Evolutionary conservation across 2,329 filamentous ascomycete species (phyloP), one percentile per base, ranked within the genome.

Genomic region (Venturia aucupariae): DNA sequence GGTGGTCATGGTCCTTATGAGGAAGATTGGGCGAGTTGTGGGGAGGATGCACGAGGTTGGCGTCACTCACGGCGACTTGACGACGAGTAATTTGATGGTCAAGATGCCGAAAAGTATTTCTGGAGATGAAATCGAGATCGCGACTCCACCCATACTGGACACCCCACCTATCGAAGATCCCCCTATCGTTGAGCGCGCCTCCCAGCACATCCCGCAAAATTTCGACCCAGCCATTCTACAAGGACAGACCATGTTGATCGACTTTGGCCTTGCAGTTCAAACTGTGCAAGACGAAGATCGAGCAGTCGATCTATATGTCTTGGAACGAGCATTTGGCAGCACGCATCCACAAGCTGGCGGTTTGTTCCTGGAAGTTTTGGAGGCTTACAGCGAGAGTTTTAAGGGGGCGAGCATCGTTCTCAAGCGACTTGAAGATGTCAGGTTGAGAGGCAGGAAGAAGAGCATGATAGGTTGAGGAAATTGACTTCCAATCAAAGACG

Each of bases 51-150:
- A 99, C 79, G 83, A 82, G 64, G 82, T 86, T n/a, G 93, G 93
- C 19, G 84, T 97, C 64, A 86, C 96, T 66, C 94, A 99, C 78
- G 94, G 94, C 48, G 94, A 99, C 78, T 77, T 99, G 77, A 99
- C 94, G 66, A 99, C 92, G 68, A 97, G 92, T 77, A 99, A 99
- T 77, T 82, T 99, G 78, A 97, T 99, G 88, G 74, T 97, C 69
- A 75, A 84, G 66, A 67, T 44, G 17, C 41, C 39, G 2, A 6
- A 7, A 7, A 39, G 4, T 7, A 7, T 27, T 38, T 35, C 13
- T 13, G 61, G n/a, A 22, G 41, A 27, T 15, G 32, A 27, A 24
- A 4, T 32, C 8, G 42, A 62, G 30, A 38, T 27, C 35, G 22
- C 19, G 6, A 38, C 38, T 8, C 39, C 22, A 15, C 17, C 30